Conservation (phyloP, 2,329 filamentous ascomycete genomes). For the Pseudocercospora pini-densiflorae region DNA sequence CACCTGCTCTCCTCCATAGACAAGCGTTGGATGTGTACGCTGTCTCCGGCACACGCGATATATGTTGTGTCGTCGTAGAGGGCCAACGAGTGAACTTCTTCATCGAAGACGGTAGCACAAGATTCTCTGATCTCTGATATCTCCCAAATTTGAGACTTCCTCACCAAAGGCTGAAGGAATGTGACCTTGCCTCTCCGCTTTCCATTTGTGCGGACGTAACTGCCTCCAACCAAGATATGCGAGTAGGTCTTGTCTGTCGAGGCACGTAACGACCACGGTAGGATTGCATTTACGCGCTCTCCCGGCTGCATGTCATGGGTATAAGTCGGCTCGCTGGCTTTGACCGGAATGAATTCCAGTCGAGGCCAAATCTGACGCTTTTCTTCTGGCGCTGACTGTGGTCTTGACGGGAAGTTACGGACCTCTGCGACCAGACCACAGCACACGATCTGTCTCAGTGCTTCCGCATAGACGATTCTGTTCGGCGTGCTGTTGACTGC, state of each 20-base stretch:
- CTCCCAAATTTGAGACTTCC: conserved; percentile 58
- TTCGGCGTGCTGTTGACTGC: conserved; percentile 36
- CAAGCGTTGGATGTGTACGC: conserved; percentile 50
- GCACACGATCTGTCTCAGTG: conserved; percentile 52
- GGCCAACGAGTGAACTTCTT: conserved; percentile 61
- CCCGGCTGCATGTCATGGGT: conserved; percentile 54
- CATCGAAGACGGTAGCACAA: conserved; percentile 52
- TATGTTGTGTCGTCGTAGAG: conserved; percentile 62
- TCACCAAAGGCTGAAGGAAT: conserved; percentile 37
- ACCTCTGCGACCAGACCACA: conserved; percentile 48
- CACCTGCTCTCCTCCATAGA: conserved; percentile 33
- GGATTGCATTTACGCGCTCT: conserved; percentile 64
- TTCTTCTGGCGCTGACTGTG: conserved; percentile 35
- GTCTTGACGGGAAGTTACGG: conserved; percentile 25
- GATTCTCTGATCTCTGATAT: conserved; percentile 40
- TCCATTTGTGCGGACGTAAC: conserved; percentile 49
- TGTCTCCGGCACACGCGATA: conserved; percentile 51
- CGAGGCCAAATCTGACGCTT: conserved; percentile 45
- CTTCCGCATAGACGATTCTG: conserved; percentile 36
- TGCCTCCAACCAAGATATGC: conserved; percentile 61
- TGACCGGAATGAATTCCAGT: conserved; percentile 52
- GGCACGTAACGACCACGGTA: conserved; percentile 60
- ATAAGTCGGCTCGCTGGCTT: conserved; percentile 21
- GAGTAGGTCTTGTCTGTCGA: conserved; percentile 62
- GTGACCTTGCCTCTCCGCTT: conserved; percentile 53